Base-by-base conservation (phyloP, 2,329 filamentous ascomycete genomes). In the Fusarium robinianum region DNA sequence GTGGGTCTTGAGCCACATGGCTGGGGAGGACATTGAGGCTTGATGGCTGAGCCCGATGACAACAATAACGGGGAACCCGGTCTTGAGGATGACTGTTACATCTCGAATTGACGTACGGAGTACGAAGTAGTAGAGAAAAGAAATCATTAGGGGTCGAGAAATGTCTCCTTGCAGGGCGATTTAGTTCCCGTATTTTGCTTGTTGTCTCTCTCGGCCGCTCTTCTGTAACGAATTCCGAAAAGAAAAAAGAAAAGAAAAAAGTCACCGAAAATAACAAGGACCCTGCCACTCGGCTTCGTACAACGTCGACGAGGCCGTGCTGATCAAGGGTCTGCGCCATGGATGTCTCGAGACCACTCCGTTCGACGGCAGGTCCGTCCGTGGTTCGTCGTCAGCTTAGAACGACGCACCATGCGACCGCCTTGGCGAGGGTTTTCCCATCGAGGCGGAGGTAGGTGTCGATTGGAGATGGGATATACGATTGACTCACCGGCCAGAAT, bases 351-450 rank as follows among this genome's bases (percentile, higher is more conserved):
- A 52, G 24, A 52, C 33, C 46, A 38, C 45, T 46, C 55, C n/a
- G n/a, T n/a, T 58, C 41, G 37, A 41, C 50, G 50, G 50, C 47
- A 47, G n/a, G n/a, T n/a, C n/a, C 32, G 46, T 37, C 50, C 51
- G 46, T 61, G 39, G 50, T 46, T 36, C 48, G 46, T 51, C 35
- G 53, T 61, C 58, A 61, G 58, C 50, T 59, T 42, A 54, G 54
- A 57, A 60, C 44, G 39, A 43, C 49, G 53, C 51, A 60, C 46
- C 38, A 60, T 61, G 54, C 46, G 51, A 48, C 51, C 53, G 47
- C 43, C 41, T 44, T 42, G 33, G 29, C 51, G 40, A 34, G 37
- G 36, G 30, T 53, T 21, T 31, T 32, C 34, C 41, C 24, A 34
- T 41, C n/a, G n/a, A 34, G 17, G 22, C 34, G 18, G 34, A 22